phyloP scores from a whole-genome alignment of 1,139 yeast species.

The Candida frijolesensis region DNA sequence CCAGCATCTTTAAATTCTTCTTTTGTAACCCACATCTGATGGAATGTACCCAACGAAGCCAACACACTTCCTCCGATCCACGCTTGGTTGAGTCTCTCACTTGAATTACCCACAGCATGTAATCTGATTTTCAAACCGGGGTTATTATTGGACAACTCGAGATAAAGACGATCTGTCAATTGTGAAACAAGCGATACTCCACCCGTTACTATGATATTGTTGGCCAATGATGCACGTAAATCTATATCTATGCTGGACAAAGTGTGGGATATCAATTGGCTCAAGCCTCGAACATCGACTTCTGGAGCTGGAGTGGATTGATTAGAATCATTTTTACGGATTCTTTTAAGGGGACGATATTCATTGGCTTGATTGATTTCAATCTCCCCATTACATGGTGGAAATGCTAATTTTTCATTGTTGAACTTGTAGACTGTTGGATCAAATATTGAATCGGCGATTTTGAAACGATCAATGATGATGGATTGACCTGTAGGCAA shows the following conservation, averaged over 20 bases:
- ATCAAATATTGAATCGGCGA: conserved; percentile 76
- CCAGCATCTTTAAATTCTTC: conserved; percentile 94
- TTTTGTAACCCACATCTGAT: conserved; percentile 94
- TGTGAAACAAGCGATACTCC: conserved; percentile 89
- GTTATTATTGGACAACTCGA: conserved; percentile 69
- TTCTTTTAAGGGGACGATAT: conserved; percentile 72
- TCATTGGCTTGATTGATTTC: conserved; percentile 50
- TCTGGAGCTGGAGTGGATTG: conserved; percentile 43
- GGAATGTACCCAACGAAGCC: conserved; percentile 93
- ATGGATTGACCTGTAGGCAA: conserved; percentile 67
- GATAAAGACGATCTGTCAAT: conserved; percentile 75
- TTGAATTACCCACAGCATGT: conserved; percentile 82
- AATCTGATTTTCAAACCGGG: conserved; percentile 93
- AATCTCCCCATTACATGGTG: conserved; percentile 40
- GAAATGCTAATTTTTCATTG: conserved; percentile 29
- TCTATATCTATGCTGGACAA: conserved; percentile 82
- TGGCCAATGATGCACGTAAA: conserved; percentile 85
- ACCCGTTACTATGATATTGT: conserved; percentile 90
- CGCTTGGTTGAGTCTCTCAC: conserved; percentile 81
- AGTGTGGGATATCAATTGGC: conserved; percentile 70
- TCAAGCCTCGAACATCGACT: conserved; percentile 51
- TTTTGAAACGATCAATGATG: conserved; percentile 58
- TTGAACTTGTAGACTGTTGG: conserved; percentile 50
- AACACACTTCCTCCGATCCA: conserved; percentile 97
- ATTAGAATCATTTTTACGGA: conserved; percentile 44